Conservation (phyloP, 192 early-diverging fungal species). For the Oehlia diaphana region DNA sequence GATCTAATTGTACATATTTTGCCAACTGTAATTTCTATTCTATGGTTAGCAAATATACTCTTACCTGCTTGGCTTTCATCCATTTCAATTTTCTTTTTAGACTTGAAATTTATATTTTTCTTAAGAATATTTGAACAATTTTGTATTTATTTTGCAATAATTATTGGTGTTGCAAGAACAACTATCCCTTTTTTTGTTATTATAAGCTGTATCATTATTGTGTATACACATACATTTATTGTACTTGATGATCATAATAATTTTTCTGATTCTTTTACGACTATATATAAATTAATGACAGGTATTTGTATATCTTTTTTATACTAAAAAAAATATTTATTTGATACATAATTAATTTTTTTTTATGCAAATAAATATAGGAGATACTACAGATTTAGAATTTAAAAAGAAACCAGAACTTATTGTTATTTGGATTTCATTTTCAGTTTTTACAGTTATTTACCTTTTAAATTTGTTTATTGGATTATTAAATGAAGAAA, state of each 20-base stretch:
- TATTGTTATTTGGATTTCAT: not conserved
- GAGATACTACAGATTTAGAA: not conserved
- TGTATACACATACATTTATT: not conserved
- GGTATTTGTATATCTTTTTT: not conserved
- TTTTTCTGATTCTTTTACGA: not conserved
- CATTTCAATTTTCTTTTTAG: constrained; percentile 2
- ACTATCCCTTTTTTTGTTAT: not conserved
- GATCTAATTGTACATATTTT: not conserved
- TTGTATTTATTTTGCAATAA: constrained; percentile 14
- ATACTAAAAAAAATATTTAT: not conserved
- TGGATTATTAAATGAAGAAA: constrained; percentile 11
- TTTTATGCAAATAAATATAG: not conserved
- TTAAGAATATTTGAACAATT: not conserved
- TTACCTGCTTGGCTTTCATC: not conserved
- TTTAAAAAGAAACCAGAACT: not conserved
- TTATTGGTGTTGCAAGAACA: not conserved
- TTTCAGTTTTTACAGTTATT: not conserved
- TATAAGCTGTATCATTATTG: not conserved
- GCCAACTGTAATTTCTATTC: not conserved
- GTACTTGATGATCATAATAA: not conserved
- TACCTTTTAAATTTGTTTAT: constrained; percentile 16
- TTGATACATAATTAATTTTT: not conserved
- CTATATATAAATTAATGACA: not conserved
- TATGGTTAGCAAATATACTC: not conserved
- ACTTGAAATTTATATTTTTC: not conserved